A percentile compares a stretch with the other conserved stretches of the same genome.
Conservation (phyloP, 257 asterid species). For the Scutellaria minor region DNA sequence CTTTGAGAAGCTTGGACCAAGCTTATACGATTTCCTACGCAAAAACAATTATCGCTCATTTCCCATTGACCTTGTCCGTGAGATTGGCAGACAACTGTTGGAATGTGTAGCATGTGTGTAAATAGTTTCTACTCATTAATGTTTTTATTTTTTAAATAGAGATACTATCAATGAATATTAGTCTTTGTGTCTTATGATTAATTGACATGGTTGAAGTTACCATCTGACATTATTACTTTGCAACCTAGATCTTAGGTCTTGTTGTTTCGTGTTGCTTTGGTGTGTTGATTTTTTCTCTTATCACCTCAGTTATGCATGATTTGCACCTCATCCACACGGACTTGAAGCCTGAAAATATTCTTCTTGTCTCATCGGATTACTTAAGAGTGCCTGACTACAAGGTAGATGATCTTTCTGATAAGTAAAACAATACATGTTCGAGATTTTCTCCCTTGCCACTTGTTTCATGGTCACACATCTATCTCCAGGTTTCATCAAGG, state of each 20-base stretch:
- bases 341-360: constrained; percentile 95
- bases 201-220: neutral
- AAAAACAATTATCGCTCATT: constrained; percentile 98
- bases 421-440: neutral
- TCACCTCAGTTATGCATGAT: constrained; percentile 88
- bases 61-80: constrained; percentile 98
- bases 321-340: constrained; percentile 89
- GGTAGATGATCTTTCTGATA: constrained; percentile 47
- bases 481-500: constrained; percentile 61
- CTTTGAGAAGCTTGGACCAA: constrained; percentile 99
- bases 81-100: constrained; percentile 99
- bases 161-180: constrained; percentile 20
- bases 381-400: constrained; percentile 80
- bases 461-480: neutral
- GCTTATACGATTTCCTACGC: constrained; percentile 98
- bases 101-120: constrained; percentile 99
- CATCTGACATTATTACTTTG: neutral
- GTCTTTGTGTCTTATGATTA: neutral
- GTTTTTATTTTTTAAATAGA: constrained; percentile 19
- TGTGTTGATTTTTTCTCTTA: constrained; percentile 34
- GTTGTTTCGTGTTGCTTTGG: constrained; percentile 6
- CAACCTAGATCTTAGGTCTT: neutral
- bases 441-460: neutral
- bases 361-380: constrained; percentile 78
- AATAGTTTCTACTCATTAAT: constrained; percentile 55